phyloP scores from a whole-genome alignment of 192 early-diverging fungal genomes.

The Phlyctochytrium planicorne region DNA sequence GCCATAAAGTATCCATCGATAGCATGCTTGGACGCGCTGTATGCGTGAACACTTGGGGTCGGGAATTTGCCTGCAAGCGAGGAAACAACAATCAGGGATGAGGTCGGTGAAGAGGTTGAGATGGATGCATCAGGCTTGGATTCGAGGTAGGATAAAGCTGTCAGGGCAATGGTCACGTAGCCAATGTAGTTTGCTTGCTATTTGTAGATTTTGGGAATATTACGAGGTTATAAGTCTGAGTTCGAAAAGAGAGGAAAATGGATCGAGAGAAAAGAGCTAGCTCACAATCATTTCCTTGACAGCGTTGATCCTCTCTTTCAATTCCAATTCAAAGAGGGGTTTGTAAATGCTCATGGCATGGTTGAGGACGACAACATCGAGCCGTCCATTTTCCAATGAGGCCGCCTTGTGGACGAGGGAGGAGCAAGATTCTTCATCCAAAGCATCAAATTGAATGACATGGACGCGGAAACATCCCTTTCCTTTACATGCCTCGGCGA shows the following conservation, averaged over 20 bases:
- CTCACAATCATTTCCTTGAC: neutral
- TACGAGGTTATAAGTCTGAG: neutral
- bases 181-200: constrained; percentile 16
- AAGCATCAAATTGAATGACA: constrained; percentile 9
- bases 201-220: neutral
- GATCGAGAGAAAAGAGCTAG: neutral
- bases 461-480: neutral
- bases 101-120: too few relatives aligned
- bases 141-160: constrained; percentile 6
- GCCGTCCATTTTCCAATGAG: neutral
- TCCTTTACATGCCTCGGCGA: constrained; percentile 2
- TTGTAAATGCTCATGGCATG: constrained; percentile 6
- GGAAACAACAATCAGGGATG: constrained; percentile 59
- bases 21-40: constrained; percentile 75
- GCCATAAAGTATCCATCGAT: constrained; percentile 75
- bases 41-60: constrained; percentile 69
- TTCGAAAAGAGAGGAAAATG: too few relatives aligned
- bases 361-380: constrained; percentile 16
- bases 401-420: neutral
- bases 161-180: constrained; percentile 9
- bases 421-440: constrained; percentile 10
- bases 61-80: constrained; percentile 71
- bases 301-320: neutral
- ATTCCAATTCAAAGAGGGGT: constrained; percentile 3
- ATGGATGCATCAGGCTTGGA: too few relatives aligned